Evolutionary conservation across 495 filamentous ascomycete species (phyloP).

Genomic region (Neurospora tetraspora): DNA sequence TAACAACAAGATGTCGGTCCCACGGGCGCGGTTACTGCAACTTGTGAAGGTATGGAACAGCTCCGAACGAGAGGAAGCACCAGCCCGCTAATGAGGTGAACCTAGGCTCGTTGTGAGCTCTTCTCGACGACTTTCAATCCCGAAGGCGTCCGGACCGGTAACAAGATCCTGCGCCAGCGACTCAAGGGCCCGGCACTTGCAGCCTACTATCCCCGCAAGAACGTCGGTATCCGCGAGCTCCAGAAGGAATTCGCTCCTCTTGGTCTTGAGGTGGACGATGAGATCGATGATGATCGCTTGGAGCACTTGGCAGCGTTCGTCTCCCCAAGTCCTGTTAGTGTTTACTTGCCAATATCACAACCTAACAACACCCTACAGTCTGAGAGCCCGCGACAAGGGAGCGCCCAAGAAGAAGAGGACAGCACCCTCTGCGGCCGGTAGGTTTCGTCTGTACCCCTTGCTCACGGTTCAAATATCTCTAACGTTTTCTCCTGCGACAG

Average conservation of each 20-base stretch:
- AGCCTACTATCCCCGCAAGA: conserved; percentile 75
- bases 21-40: conserved; percentile 61
- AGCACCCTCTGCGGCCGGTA: conserved; percentile 46
- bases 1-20: conserved; percentile 54
- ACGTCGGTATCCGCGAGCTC: conserved; percentile 59
- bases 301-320: conserved; percentile 55
- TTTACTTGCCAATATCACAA: neutral
- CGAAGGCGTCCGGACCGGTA: conserved; percentile 64
- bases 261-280: conserved; percentile 56
- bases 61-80: neutral
- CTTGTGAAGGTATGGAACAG: conserved; percentile 59
- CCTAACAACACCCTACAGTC: conserved; percentile 33
- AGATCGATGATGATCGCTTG: conserved; percentile 67
- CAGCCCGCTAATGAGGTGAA: conserved; percentile 3
- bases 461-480: neutral
- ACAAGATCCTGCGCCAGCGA: conserved; percentile 78
- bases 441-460: conserved; percentile 10
- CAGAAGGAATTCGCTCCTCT: conserved; percentile 45
- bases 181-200: conserved; percentile 67
- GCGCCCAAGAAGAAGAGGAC: conserved; percentile 79
- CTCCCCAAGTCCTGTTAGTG: neutral
- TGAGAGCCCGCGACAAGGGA: conserved; percentile 75
- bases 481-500: conserved; percentile 9
- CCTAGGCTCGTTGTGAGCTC: conserved; percentile 76
- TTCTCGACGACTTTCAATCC: conserved; percentile 91